A percentile compares a stretch with the other conserved stretches of the same genome.
Conservation (phyloP, 2,329 filamentous ascomycete species). For the Thielaviopsis punctulata region DNA sequence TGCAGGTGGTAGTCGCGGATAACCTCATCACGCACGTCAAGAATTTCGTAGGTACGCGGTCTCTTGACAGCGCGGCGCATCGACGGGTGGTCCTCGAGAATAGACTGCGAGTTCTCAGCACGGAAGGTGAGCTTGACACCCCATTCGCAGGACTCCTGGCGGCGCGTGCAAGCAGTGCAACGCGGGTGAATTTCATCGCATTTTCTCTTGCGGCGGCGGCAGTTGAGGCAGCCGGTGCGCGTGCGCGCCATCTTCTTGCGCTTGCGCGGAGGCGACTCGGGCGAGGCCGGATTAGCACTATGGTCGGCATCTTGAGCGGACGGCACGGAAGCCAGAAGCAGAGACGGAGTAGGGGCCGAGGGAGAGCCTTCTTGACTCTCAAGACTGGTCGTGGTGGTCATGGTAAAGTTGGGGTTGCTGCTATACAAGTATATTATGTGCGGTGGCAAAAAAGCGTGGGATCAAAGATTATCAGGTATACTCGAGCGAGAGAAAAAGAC, state of each 20-base stretch:
- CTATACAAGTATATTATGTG: background rate
- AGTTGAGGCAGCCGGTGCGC: constrained; percentile 22
- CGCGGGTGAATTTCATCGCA: constrained; percentile 22
- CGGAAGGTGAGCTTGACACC: constrained; percentile 23
- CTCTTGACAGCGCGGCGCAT: constrained; percentile 18
- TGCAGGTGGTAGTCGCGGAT: constrained; percentile 21
- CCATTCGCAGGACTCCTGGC: constrained; percentile 21
- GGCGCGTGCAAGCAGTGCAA: constrained; percentile 20
- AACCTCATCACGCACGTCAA: constrained; percentile 22
- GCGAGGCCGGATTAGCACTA: background rate
- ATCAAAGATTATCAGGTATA: background rate
- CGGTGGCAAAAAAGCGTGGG: background rate
- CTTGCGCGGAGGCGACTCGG: constrained; percentile 9
- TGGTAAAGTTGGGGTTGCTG: background rate
- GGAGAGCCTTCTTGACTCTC: background rate
- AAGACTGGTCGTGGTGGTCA: background rate
- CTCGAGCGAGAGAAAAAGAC: background rate
- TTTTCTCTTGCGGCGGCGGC: constrained; percentile 23
- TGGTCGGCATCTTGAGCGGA: background rate
- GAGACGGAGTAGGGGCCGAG: background rate
- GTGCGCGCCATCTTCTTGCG: constrained; percentile 19
- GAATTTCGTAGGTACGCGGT: constrained; percentile 20
- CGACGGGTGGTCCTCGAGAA: constrained; percentile 20
- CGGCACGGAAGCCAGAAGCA: background rate
- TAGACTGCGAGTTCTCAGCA: constrained; percentile 20